Evolutionary conservation across 2,329 filamentous ascomycete genomes (phyloP), one percentile per base, ranked within the genome.

Genomic region (Fusarium metavorans): DNA sequence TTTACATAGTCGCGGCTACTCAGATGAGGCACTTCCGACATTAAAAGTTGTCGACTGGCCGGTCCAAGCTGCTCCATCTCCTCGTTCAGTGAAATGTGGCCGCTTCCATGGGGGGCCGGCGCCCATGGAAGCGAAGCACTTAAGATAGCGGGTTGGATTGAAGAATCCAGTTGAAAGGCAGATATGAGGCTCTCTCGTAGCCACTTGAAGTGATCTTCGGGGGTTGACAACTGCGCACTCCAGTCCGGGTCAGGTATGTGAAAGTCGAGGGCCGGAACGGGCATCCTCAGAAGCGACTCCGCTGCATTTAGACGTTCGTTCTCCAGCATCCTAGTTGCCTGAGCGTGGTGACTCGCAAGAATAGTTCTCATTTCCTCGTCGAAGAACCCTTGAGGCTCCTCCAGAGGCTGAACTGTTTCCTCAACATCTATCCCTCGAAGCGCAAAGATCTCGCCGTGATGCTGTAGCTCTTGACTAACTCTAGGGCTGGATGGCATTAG

Each of bases 231-330:
- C 23, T 72, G 34, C 1, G 25, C 6, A 1, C 20, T 27, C 82
- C 82, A 83, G 39, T 71, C 68, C 2, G 78, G 72, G 6, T 65
- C 50, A 16, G 77, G 66, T 25, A 75, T 72, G 2, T 69, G 68
- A 43, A 82, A 83, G 34, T 80, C 70, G 27, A 82, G 54, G 9
- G 65, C 39, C 7, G 82, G 82, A 45, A 82, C 75, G 3, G 75
- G 67, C 23, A 84, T 48, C 30, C 81, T 76, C 6, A 80, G 67
- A 1, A 77, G 66, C 5, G 78, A 75, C 18, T 81, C 76, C 6
- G 68, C 52, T 23, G 75, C 67, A 25, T 81, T 70, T 1, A 82
- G 54, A 14, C 72, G 71, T 45, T 85, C 83, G 64, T 81, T 77
- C 39, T 80, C 79, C 7, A 77, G 48, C 18, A 67, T 57, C 7